These are phyloP conservation scores for Gymnopilus dilepis DNA, from an alignment of 768 basidiomycete genomes.

Conservation along the genomic window DNA sequence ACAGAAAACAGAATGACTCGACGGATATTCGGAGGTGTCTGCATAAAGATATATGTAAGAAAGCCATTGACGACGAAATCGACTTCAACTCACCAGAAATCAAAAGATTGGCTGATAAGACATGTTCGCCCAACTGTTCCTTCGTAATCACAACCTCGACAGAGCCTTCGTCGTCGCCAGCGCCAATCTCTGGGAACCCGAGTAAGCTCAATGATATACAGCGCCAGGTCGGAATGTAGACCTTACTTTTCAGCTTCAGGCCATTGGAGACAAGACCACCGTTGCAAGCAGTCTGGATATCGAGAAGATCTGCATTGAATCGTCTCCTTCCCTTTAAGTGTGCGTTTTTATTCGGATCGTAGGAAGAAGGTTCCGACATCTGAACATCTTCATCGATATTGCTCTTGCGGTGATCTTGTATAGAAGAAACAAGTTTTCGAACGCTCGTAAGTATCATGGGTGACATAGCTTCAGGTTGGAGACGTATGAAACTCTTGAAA, in stretches of 20 bases:
- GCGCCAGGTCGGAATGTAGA: constrained; percentile 19
- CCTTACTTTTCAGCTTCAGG: constrained; percentile 46
- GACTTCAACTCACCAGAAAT: constrained; percentile 49
- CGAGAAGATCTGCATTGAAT: constrained; percentile 61
- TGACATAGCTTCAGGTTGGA: constrained; percentile 17
- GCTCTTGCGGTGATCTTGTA: constrained; percentile 4
- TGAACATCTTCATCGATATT: constrained; percentile 19
- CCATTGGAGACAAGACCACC: constrained; percentile 42
- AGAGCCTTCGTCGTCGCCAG: constrained; percentile 70
- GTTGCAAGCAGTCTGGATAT: constrained; percentile 44
- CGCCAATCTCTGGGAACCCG: constrained; percentile 44
- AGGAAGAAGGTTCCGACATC: constrained; percentile 18
- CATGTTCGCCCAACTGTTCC: constrained; percentile 33
- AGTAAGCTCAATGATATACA: neutral
- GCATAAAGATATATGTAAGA: neutral
- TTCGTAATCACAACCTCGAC: constrained; percentile 54
- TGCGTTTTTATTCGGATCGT: constrained; percentile 42
- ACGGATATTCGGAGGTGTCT: constrained; percentile 75
- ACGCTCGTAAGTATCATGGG: constrained; percentile 9
- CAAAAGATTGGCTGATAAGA: constrained; percentile 47
- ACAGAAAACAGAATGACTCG: constrained; percentile 59
- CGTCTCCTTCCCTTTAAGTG: constrained; percentile 61
- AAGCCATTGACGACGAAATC: neutral
- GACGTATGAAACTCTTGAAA: constrained; percentile 12
- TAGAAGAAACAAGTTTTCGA: constrained; percentile 10